A percentile compares a stretch with the other conserved stretches of the same genome.
Conservation (phyloP, 768 basidiomycete genomes). For the Daedaleopsis nitida region DNA sequence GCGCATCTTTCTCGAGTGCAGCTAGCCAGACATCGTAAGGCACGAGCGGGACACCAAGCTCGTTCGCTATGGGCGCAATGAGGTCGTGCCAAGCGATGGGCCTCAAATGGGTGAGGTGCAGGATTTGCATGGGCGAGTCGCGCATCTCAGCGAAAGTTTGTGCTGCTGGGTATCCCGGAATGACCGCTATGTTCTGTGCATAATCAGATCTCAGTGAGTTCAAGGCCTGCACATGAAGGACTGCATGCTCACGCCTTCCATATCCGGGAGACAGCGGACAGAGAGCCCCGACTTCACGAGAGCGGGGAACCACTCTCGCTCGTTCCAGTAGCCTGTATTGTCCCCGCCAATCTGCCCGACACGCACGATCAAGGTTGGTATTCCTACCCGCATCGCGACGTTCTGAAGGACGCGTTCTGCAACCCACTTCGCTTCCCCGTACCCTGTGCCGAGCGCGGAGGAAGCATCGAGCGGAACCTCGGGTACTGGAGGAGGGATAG, state of each 20-base stretch:
- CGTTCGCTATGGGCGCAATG: conserved; percentile 11
- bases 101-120: conserved; percentile 27
- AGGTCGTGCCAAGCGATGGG: conserved; percentile 24
- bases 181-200: not conserved
- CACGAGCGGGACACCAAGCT: conserved; percentile 20
- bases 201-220: not conserved
- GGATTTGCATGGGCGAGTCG: not conserved
- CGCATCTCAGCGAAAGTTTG: conserved; percentile 6
- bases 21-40: conserved; percentile 25
- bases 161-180: not conserved
- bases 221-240: not conserved
- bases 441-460: conserved; percentile 28
- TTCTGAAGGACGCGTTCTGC: conserved; percentile 38
- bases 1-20: not conserved
- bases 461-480: conserved; percentile 7
- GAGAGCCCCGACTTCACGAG: conserved; percentile 34
- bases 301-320: conserved; percentile 46
- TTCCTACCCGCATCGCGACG: conserved; percentile 30
- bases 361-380: conserved; percentile 39
- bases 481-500: not conserved
- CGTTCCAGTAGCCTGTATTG: conserved; percentile 44
- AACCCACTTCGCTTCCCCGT: conserved; percentile 41
- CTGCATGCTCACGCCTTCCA: conserved; percentile 29
- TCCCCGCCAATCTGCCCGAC: conserved; percentile 48
- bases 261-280: conserved; percentile 36